Evolutionary conservation across 768 basidiomycete genomes (phyloP), one percentile per base, ranked within the genome.

Genomic region (Paxillus involutus): DNA sequence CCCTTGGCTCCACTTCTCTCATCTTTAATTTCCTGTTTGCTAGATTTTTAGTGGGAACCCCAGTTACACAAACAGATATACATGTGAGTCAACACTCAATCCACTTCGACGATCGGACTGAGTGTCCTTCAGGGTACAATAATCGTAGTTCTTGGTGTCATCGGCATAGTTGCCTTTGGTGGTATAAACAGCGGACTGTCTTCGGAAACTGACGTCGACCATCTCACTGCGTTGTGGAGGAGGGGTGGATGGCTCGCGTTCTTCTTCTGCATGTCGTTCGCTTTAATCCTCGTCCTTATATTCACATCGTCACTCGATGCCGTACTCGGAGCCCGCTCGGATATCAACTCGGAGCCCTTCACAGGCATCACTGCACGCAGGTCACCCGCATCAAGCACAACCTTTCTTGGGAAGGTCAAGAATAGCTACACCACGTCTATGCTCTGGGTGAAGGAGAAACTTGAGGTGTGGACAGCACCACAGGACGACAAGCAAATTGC

Each of bases 11-110:
- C 0, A 89, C 93, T 11, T 91, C 93, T 12, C 83, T 98, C 57
- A 85, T 98, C 52, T 98, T 98, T 77, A 98, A 98, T 70, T 95
- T 97, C 67, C 77, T 97, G 36, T 96, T 97, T 68, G 96, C 96
- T 36, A 84, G 89, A 61, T 89, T 93, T 65, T 80, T 93, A 55
- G 87, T 92, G 6, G 91, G 90, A 36, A 91, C 88, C 6, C 89
- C 91, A 1, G 89, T 95, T 37, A 92, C 89, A 41, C 82, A 74
- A 52, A 88, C 81, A 35, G 93, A 95, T 66, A 89, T 94, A 35
- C 87, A 89, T 64, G 90, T 89, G 62, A 56, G 85, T 68, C 44
- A 11, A 41, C 51, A 21, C 19, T 11, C 44, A 47, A 26, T 35
- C n/a, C 33, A 40, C 46, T n/a, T 16, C 41, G 37, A 33, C 37